Evolutionary conservation across 768 basidiomycete genomes (phyloP), one percentile per base, ranked within the genome.

Genomic region (Suillus lakei): DNA sequence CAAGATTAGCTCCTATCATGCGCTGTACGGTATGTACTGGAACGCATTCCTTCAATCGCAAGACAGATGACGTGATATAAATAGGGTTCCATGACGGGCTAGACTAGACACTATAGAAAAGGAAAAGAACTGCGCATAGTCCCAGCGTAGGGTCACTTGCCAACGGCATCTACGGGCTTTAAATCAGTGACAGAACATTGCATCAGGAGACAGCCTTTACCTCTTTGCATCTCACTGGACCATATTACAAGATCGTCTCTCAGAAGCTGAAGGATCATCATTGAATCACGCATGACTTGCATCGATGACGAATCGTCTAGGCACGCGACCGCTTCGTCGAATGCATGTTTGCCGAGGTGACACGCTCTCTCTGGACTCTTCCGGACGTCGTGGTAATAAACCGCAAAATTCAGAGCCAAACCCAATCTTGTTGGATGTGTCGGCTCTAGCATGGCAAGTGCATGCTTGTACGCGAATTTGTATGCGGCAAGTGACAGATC

Each of bases 401-500:
- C 95, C n/a, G 93, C 90, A 80, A 96, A 95, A 81, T 96, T 96
- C 72, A 96, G 84, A 39, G 94, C 93, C 60, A 96, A 82, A 41
- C 94, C 95, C 64, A 96, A 82, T 71, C 93, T 87, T 67, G 95
- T 96, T 63, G 95, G 93, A 79, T 96, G 92, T 56, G 91, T 87
- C 7, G 90, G 83, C 30, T 87, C 88, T 61, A 96, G 86, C 71
- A 91, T 89, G 64, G 85, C 83, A 62, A 86, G 74, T 43, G 94
- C 93, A 70, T 95, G 92, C 77, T 92, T 88, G 75, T 94, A 95
- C 56, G 95, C 93, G 65, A 84, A 80, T 82, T 92, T 93, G 85
- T 96, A 93, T 3, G 92, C 90, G 69, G 91, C 90, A 65, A 95
- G 86, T 23, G 94, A 93, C 64, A 87, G 83, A 70, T 90, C 88